Percentiles rank a stretch among this genome's conserved stretches.
Evolutionary conservation across 805 yeast genomes (phyloP).

Genomic region (Nematodospora valgi): DNA sequence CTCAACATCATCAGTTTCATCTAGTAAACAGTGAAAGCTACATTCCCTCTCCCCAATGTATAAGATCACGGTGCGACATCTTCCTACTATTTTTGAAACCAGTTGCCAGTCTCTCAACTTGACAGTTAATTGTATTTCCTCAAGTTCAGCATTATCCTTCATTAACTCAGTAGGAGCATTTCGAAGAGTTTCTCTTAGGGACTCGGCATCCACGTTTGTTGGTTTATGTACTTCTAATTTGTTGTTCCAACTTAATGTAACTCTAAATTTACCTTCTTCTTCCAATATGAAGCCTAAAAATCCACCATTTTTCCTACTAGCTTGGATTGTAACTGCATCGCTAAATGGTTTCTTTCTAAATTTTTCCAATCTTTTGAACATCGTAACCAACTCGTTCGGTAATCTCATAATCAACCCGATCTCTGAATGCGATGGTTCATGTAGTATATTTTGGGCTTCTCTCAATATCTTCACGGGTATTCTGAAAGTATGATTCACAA

Average conservation of each 20-base stretch:
- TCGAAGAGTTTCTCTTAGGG: conserved; percentile 5
- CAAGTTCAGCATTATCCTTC: conserved; percentile 9
- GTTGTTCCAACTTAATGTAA: conserved; percentile 60
- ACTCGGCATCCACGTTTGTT: conserved; percentile 6
- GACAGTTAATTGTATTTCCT: conserved; percentile 36
- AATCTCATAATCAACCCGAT: conserved; percentile 56
- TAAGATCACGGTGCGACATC: conserved; percentile 58
- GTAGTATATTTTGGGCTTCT: conserved; percentile 47
- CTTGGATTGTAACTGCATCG: conserved; percentile 49
- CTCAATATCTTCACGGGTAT: conserved; percentile 68
- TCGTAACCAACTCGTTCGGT: conserved; percentile 46
- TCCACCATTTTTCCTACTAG: conserved; percentile 45
- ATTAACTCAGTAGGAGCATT: conserved; percentile 10
- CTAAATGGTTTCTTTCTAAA: conserved; percentile 40
- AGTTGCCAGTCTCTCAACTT: conserved; percentile 65
- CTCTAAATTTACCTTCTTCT: conserved; percentile 51
- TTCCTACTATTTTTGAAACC: conserved; percentile 57
- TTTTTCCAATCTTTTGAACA: conserved; percentile 63
- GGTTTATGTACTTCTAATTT: conserved; percentile 43
- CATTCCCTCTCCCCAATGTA: conserved; percentile 56
- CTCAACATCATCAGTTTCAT: conserved; percentile 62
- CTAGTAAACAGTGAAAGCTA: conserved; percentile 63
- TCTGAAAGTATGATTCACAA: conserved; percentile 61
- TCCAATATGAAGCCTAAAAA: conserved; percentile 48
- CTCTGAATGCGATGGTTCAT: conserved; percentile 59